A percentile compares a stretch with the other conserved stretches of the same genome.
Conservation (phyloP, 345 rosid species). For the Nephelium lappaceum region DNA sequence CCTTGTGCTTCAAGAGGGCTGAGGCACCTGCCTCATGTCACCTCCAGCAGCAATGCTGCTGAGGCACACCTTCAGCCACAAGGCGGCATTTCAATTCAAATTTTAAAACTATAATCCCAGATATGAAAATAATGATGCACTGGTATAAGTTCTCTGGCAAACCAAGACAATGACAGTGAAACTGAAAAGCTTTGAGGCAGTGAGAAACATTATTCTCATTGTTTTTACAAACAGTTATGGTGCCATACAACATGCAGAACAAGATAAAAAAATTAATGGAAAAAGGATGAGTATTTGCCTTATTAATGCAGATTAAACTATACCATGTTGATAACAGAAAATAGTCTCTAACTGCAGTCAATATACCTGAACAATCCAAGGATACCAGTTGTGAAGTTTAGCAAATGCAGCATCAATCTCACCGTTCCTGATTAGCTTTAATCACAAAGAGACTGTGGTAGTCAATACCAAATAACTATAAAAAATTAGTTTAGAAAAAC, state of each 20-base stretch:
- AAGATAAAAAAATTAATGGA: background rate
- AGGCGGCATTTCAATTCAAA: no score
- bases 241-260: background rate
- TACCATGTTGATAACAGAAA: constrained; percentile 8
- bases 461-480: constrained; percentile 12
- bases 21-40: no score
- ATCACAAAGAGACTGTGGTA: constrained; percentile 24
- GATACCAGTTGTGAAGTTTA: constrained; percentile 77
- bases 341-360: background rate
- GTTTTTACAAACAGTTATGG: background rate
- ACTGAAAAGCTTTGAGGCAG: background rate
- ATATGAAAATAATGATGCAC: background rate
- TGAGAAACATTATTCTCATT: background rate
- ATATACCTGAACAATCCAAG: constrained; percentile 80
- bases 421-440: constrained; percentile 83
- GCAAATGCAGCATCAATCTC: constrained; percentile 70
- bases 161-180: background rate
- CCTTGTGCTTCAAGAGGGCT: no score
- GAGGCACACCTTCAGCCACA: no score
- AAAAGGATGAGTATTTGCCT: background rate
- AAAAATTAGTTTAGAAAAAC: background rate
- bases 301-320: constrained; percentile 3
- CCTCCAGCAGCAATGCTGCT: no score
- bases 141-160: background rate
- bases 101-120: background rate